Conservation (phyloP, 2,329 filamentous ascomycete genomes). For the Epichloe gansuensis region DNA sequence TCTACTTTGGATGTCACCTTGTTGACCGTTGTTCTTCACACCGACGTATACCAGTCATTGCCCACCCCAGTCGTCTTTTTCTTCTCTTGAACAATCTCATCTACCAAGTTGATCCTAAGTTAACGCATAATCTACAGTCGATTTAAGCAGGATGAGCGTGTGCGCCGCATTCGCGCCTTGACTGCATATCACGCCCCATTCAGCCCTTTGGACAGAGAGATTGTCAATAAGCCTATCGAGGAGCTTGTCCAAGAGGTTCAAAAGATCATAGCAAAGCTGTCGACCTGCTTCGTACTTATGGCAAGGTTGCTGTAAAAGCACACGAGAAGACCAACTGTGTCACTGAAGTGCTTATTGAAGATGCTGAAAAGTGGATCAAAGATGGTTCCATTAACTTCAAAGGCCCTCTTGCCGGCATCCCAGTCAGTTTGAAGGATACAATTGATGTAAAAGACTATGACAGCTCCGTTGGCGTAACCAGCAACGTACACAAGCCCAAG, state of each 20-base stretch:
- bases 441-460: constrained; percentile 77
- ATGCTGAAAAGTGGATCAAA: constrained; percentile 60
- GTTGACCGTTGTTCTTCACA: neutral
- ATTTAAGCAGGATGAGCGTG: constrained; percentile 68
- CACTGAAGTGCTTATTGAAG: constrained; percentile 72
- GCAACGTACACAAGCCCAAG: constrained; percentile 55
- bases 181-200: constrained; percentile 54
- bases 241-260: constrained; percentile 65
- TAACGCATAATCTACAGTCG: constrained; percentile 39
- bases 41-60: neutral
- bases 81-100: neutral
- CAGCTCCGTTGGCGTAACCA: constrained; percentile 67
- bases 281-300: constrained; percentile 73
- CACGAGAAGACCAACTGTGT: constrained; percentile 82
- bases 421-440: constrained; percentile 72
- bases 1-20: neutral
- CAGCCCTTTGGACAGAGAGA: constrained; percentile 49
- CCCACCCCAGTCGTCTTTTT: neutral
- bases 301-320: constrained; percentile 72
- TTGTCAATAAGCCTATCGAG: constrained; percentile 63
- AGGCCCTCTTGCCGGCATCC: constrained; percentile 77
- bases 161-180: constrained; percentile 55
- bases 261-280: constrained; percentile 51
- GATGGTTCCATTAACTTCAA: constrained; percentile 54
- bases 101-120: constrained; percentile 3